Base-by-base conservation (phyloP, 2,329 filamentous ascomycete genomes). In the Colletotrichum sp. region DNA sequence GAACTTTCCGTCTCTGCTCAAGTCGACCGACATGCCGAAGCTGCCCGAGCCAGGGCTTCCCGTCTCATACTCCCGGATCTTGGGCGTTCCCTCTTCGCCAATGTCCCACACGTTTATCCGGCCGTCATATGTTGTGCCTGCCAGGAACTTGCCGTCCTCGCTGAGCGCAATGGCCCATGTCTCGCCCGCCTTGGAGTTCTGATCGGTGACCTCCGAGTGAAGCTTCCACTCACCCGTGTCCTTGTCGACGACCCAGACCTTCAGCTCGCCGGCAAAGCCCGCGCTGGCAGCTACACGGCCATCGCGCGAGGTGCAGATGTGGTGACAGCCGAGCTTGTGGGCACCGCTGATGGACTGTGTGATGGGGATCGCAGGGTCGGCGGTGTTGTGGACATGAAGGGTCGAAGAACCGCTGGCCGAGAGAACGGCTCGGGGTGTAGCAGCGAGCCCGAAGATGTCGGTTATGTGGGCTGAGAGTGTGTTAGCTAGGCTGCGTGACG, bases 271-370 rank as follows among this genome's bases (percentile, higher is more conserved):
- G 21, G 93, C 95, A 81, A 99, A 99, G 0, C 97, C 98, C 16
- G 94, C 95, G 76, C 94, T 98, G 6, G 95, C 95, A 18, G 95
- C 95, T 70, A 92, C 89, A 69, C 89, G 91, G 59, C 95, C 96
- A 79, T 94, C 90, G 55, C 84, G 92, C 87, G 83, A 90, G 16
- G 94, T 93, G 77, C 92, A 93, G 66, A 99, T 88, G 85, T 99
- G 97, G 86, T 99, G 97, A 82, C 95, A 97, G 79, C 97, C 97
- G 39, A 98, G 91, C 79, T 93, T 93, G 87, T 99, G 97, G 34
- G 94, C 96, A 79, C 91, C 91, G 69, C 93, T 88, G 76, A 99
- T 91, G 26, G 94, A 95, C 84, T 99, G 97, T 15, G 90, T 89
- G 78, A 98, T 90, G 4, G 95, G 93, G 78, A 96, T 96, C 59